A percentile compares a stretch with the other conserved stretches of the same genome.
These are phyloP conservation scores for Skeletonema potamos DNA, from an alignment of 108 stramenopile genomes.

Conservation along the genomic window DNA sequence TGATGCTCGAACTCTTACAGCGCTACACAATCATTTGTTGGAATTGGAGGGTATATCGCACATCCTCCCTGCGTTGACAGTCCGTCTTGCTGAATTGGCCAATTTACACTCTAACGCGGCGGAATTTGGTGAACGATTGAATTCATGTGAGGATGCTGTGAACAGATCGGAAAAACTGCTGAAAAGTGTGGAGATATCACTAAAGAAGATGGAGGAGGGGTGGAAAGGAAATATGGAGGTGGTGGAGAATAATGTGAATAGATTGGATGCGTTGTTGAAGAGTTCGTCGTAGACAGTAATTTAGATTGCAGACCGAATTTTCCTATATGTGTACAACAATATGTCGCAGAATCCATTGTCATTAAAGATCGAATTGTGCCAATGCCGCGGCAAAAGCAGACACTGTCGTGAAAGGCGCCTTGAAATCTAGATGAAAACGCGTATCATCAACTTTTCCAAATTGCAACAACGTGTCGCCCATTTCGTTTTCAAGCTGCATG, in stretches of 20 bases:
- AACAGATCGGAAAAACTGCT: slow-evolving; percentile 45
- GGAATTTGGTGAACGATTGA: slow-evolving; percentile 55
- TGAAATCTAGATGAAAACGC: slow-evolving; percentile 70
- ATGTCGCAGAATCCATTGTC: not conserved
- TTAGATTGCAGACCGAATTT: not conserved
- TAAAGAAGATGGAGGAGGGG: slow-evolving; percentile 57
- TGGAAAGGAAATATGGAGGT: slow-evolving; percentile 56
- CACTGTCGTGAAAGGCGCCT: slow-evolving; percentile 47
- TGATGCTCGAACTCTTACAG: slow-evolving; percentile 69
- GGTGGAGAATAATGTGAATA: slow-evolving; percentile 67
- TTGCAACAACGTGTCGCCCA: slow-evolving; percentile 55
- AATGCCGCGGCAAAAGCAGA: slow-evolving; percentile 47
- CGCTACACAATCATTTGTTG: slow-evolving; percentile 66
- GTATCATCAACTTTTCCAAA: slow-evolving; percentile 73
- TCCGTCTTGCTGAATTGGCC: slow-evolving; percentile 66
- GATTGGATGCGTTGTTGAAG: slow-evolving; percentile 56
- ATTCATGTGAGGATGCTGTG: slow-evolving; percentile 49
- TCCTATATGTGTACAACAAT: not conserved
- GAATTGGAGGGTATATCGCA: slow-evolving; percentile 69
- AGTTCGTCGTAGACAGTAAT: not conserved
- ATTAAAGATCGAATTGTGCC: slow-evolving; percentile 2
- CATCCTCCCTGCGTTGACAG: slow-evolving; percentile 61
- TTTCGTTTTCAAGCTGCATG: slow-evolving; percentile 63
- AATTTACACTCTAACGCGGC: slow-evolving; percentile 62
- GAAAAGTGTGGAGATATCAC: slow-evolving; percentile 47